Evolutionary conservation across 2,329 filamentous ascomycete species (phyloP).

Genomic region (Xylariales sp.): DNA sequence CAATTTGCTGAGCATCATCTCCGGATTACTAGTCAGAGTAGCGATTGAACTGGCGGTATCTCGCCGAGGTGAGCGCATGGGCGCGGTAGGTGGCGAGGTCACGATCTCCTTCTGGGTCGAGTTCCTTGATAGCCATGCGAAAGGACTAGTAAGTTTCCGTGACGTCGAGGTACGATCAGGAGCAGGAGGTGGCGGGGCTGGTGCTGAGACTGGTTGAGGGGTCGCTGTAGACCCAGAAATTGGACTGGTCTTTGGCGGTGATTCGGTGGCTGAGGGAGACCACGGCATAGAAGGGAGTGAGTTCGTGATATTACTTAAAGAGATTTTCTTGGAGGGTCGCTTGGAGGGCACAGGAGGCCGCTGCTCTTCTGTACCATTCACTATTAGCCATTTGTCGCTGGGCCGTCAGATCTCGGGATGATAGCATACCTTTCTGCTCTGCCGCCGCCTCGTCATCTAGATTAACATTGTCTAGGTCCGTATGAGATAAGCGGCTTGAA

Average conservation of each 20-base stretch:
- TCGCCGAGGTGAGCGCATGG: constrained; percentile 47
- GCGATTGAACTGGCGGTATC: constrained; percentile 78
- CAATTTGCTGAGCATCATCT: constrained; percentile 72
- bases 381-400: not conserved
- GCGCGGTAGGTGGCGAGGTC: constrained; percentile 46
- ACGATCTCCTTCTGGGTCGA: constrained; percentile 49
- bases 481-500: constrained; percentile 41
- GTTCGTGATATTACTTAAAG: constrained; percentile 66
- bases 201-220: constrained; percentile 29
- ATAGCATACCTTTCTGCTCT: constrained; percentile 30
- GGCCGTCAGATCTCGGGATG: not conserved
- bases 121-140: constrained; percentile 75
- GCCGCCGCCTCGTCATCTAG: constrained; percentile 54
- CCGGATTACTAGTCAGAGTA: constrained; percentile 74
- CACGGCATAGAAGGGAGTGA: constrained; percentile 69
- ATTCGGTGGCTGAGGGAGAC: constrained; percentile 53
- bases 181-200: constrained; percentile 20
- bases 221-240: constrained; percentile 24
- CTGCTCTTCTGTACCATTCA: constrained; percentile 20
- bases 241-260: constrained; percentile 41
- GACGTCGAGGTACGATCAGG: constrained; percentile 23
- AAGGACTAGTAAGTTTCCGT: constrained; percentile 82
- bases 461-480: constrained; percentile 59
- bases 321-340: constrained; percentile 50
- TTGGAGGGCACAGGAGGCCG: constrained; percentile 28